Evolutionary conservation across 139 green algal species (phyloP).

Genomic region (Coelastrella sp.): DNA sequence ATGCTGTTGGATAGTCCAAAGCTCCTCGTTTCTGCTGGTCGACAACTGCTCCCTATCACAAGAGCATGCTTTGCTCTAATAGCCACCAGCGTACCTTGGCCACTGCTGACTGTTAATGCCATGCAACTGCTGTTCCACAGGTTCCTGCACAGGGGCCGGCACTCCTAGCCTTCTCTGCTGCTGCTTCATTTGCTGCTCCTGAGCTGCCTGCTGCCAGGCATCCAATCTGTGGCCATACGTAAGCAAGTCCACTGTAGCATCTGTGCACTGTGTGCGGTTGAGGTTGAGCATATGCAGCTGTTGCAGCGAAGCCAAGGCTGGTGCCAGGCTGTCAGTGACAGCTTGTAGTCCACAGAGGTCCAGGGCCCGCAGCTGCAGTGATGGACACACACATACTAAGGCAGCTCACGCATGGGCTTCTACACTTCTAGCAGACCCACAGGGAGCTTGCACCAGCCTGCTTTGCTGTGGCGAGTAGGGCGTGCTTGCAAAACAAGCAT

Average conservation of each 20-base stretch:
- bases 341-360: slow-evolving; percentile 45
- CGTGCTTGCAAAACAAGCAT: no score
- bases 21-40: no score
- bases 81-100: not conserved
- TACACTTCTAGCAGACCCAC: no score
- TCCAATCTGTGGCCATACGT: slow-evolving; percentile 48
- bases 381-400: not conserved
- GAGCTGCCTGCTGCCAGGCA: not conserved
- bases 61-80: not conserved
- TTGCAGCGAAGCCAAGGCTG: slow-evolving; percentile 39
- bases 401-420: not conserved
- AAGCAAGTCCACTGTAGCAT: slow-evolving; percentile 45
- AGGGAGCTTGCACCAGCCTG: no score
- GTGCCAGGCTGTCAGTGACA: slow-evolving; percentile 36
- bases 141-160: not conserved
- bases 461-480: not conserved
- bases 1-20: no score
- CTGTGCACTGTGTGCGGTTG: slow-evolving; percentile 40
- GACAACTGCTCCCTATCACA: not conserved
- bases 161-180: not conserved
- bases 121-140: not conserved
- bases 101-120: slow-evolving; percentile 21
- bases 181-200: not conserved
- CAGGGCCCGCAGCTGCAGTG: slow-evolving; percentile 34
- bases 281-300: slow-evolving; percentile 53